These are phyloP conservation scores for Juglanconis oblonga DNA, from an alignment of 2,329 filamentous ascomycete genomes.

Conservation along the genomic window DNA sequence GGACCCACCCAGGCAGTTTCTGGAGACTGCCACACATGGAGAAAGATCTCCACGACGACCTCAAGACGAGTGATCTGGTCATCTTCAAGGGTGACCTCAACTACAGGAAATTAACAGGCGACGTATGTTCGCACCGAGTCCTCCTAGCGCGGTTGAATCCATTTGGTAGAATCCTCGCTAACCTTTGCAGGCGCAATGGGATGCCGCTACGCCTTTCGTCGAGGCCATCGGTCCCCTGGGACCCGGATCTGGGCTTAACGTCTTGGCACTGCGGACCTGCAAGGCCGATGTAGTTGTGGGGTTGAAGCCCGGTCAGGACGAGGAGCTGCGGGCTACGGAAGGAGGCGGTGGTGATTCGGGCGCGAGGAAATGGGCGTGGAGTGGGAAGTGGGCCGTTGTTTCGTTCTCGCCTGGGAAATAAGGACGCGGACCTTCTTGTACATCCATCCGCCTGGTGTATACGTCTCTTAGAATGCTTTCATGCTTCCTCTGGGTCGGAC, in stretches of 20 bases:
- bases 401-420: slow-evolving; percentile 57
- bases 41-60: slow-evolving; percentile 67
- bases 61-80: slow-evolving; percentile 80
- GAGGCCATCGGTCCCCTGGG: slow-evolving; percentile 85
- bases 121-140: slow-evolving; percentile 58
- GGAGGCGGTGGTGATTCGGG: slow-evolving; percentile 69
- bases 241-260: slow-evolving; percentile 74
- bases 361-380: slow-evolving; percentile 88
- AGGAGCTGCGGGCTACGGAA: slow-evolving; percentile 67
- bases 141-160: background rate
- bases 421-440: background rate
- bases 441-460: too few species aligned
- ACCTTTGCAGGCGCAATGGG: slow-evolving; percentile 65
- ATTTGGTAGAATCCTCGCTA: background rate
- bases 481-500: too few species aligned
- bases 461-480: too few species aligned
- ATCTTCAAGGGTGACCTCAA: slow-evolving; percentile 98
- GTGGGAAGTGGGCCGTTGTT: slow-evolving; percentile 94
- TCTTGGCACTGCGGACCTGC: slow-evolving; percentile 86
- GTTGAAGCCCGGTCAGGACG: slow-evolving; percentile 76
- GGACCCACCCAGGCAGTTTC: slow-evolving; percentile 84
- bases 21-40: slow-evolving; percentile 77
- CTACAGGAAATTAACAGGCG: slow-evolving; percentile 87
- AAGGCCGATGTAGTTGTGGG: slow-evolving; percentile 96
- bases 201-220: slow-evolving; percentile 80